Evolutionary conservation across 2,329 filamentous ascomycete species (phyloP).

Genomic region (Botrytis fragariae): DNA sequence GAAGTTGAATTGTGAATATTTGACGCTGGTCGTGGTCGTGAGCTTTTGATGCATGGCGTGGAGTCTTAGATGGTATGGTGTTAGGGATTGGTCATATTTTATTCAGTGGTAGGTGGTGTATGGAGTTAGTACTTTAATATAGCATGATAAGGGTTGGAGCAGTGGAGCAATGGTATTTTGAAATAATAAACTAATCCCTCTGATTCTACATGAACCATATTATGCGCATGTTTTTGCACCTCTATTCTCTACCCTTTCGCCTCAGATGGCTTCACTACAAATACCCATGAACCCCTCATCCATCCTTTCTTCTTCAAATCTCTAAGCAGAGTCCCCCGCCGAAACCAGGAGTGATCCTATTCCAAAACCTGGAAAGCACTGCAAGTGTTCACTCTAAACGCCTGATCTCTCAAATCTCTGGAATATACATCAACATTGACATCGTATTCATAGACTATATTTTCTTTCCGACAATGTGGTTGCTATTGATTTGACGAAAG

Average conservation of each 20-base stretch:
- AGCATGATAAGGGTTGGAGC: not conserved
- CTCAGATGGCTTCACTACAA: not conserved
- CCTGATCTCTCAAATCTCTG: not conserved
- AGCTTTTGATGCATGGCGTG: not conserved
- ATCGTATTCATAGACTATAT: no score
- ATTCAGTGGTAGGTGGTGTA: not conserved
- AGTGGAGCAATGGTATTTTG: constrained; percentile 7
- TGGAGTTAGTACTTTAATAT: constrained; percentile 2
- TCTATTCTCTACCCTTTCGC: not conserved
- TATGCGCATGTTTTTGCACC: not conserved
- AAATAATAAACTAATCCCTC: not conserved
- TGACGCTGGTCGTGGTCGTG: constrained; percentile 6
- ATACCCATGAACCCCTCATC: not conserved
- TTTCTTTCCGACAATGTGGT: no score
- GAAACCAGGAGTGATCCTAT: no score
- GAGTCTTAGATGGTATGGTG: constrained; percentile 7
- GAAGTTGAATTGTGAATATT: not conserved
- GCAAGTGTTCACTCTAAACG: not conserved
- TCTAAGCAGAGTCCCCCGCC: fast-evolving
- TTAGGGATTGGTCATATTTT: not conserved
- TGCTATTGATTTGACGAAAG: no score
- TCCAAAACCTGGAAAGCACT: not conserved
- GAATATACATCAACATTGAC: no score
- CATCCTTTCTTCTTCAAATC: not conserved
- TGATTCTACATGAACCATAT: not conserved